Evolutionary conservation across 2,329 filamentous ascomycete species (phyloP), one percentile per base, ranked within the genome.

Genomic region (Clarireedia hainanense): DNA sequence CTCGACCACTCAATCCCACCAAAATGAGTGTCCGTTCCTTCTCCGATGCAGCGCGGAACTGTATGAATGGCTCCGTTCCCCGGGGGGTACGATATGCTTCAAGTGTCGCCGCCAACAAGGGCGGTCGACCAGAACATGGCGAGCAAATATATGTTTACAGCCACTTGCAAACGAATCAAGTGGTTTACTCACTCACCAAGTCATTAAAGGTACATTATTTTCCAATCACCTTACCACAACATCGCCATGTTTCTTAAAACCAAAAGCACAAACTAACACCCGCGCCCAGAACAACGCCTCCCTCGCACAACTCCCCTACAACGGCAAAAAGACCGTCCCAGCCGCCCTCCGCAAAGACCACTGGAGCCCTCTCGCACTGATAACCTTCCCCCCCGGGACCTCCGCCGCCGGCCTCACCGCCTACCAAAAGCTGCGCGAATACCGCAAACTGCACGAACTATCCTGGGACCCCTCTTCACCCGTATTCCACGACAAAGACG

Each of bases 321-420:
- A 83, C 61, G 84, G 83, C 70, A 87, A 86, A 69, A 86, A 88
- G 71, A 76, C 80, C 47, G 79, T 80, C 61, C 83, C 83, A 2
- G 68, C 77, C 53, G 81, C 80, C 64, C 72, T 87, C 40, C 81
- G 84, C 57, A 85, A 83, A 69, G 84, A 88, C 72, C 80, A 83
- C 71, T 87, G 85, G 84, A 72, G 73, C 36, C 80, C 80, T 6
- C 72, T 86, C 64, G 82, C 81, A 50, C 71, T 77, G 60, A 79
- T 87, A 58, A 72, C 77, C 65, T 83, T 88, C 67, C 76, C 76
- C 45, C 58, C 70, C 46, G 79, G 77, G 45, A 70, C 74, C 40
- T 78, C 77, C 57, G n/a, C 37, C 20, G 72, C 83, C 14, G 84
- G 84, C 24, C 79, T 78, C 30, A 79, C 75, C 51, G 79, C 81